phyloP scores from a whole-genome alignment of 106 monocot genomes.

The Allium sativum region DNA sequence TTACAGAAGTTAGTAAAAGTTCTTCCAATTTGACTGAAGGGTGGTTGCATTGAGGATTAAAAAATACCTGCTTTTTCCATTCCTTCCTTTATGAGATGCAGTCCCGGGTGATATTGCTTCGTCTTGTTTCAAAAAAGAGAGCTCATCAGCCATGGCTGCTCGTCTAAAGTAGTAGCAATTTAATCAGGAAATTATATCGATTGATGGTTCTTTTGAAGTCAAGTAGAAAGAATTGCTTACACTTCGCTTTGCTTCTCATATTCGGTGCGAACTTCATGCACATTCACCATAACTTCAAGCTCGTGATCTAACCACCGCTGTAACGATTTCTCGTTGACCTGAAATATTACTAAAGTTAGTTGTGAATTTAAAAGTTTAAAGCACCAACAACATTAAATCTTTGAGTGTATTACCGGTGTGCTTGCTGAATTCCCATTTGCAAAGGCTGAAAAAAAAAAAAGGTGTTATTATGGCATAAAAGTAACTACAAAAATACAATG shows the following conservation, averaged over 20 bases:
- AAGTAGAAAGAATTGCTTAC: slow-evolving; percentile 35
- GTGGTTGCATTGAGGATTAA: neutral
- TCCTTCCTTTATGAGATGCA: slow-evolving; percentile 56
- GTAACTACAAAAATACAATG: neutral
- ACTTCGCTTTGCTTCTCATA: slow-evolving; percentile 97
- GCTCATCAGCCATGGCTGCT: slow-evolving; percentile 68
- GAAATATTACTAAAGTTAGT: slow-evolving; percentile 7
- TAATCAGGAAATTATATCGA: slow-evolving; percentile 4
- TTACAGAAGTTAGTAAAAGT: too few species aligned
- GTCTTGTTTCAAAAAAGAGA: slow-evolving; percentile 62
- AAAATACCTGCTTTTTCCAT: slow-evolving; percentile 45
- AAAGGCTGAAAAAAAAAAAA: slow-evolving; percentile 23
- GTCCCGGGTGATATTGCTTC: slow-evolving; percentile 32
- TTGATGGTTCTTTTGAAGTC: neutral
- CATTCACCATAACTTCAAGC: slow-evolving; percentile 88
- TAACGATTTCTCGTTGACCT: slow-evolving; percentile 83
- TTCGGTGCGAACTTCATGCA: slow-evolving; percentile 86
- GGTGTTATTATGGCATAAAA: neutral
- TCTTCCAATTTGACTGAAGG: too few species aligned
- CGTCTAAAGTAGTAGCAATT: slow-evolving; percentile 28
- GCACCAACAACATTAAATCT: neutral
- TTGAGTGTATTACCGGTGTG: slow-evolving; percentile 25
- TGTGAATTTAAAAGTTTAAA: neutral
- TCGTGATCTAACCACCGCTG: slow-evolving; percentile 92
- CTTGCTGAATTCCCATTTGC: slow-evolving; percentile 62